Conservation (phyloP, 2,329 filamentous ascomycete species). For the Aspergillus aculeatinus region DNA sequence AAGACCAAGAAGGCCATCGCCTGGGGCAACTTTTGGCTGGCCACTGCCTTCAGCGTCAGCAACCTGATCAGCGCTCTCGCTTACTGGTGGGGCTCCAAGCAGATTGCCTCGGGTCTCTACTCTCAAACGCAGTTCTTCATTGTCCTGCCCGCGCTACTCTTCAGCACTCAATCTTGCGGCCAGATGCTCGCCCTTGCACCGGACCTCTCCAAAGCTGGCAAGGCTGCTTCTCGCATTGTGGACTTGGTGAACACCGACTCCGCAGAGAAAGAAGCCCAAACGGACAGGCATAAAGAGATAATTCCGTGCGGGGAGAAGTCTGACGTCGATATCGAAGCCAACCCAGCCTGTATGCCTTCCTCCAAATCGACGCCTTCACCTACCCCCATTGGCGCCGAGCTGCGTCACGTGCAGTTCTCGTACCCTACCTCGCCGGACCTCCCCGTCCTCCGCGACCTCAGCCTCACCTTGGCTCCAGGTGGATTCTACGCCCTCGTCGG, state of each 20-base stretch:
- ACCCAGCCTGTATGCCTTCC: neutral
- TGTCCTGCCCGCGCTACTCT: conserved; percentile 68
- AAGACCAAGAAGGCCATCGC: conserved; percentile 51
- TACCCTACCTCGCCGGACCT: conserved; percentile 64
- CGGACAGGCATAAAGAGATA: no score
- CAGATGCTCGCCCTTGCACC: conserved; percentile 74
- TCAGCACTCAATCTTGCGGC: conserved; percentile 71
- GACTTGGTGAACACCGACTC: conserved; percentile 42
- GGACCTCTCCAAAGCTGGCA: conserved; percentile 67
- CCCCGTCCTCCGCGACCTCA: conserved; percentile 58
- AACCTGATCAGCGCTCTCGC: conserved; percentile 72
- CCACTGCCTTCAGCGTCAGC: conserved; percentile 23
- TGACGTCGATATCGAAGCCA: conserved; percentile 1
- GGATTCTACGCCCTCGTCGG: conserved; percentile 60
- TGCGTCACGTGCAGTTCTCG: conserved; percentile 62
- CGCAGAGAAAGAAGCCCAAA: conserved; percentile 29
- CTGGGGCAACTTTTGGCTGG: conserved; percentile 37
- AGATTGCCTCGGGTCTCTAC: conserved; percentile 66
- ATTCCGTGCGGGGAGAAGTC: neutral
- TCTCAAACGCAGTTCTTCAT: conserved; percentile 71
- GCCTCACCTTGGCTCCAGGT: conserved; percentile 51
- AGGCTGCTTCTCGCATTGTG: conserved; percentile 59
- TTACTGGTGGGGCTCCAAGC: conserved; percentile 77
- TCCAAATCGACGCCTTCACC: neutral
- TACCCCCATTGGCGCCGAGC: conserved; percentile 46